phyloP scores from a whole-genome alignment of 2,329 filamentous ascomycete species.

The Sarocladium strictum region DNA sequence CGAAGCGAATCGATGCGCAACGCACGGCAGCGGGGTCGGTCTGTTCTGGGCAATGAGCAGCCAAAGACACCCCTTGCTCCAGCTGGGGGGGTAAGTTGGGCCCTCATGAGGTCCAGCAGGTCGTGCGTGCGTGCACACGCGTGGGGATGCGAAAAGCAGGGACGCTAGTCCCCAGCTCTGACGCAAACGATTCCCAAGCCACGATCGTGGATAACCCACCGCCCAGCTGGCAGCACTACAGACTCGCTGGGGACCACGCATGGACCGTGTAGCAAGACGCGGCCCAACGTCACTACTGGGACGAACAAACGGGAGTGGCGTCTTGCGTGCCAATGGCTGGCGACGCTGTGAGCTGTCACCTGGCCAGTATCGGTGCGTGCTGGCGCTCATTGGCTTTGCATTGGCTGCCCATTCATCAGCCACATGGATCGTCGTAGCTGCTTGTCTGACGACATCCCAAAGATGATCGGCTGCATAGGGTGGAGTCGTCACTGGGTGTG shows the following conservation, averaged over 20 bases:
- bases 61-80: not conserved
- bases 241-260: not conserved
- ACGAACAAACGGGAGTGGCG: constrained; percentile 1
- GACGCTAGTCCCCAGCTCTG: constrained; percentile 6
- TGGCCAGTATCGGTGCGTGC: not conserved
- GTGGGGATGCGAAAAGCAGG: not conserved
- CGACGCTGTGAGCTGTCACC: not conserved
- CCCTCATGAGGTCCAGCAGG: no score
- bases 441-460: constrained; percentile 1
- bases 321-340: not conserved
- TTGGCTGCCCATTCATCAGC: constrained; percentile 1
- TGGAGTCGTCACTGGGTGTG: not conserved
- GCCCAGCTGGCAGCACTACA: not conserved
- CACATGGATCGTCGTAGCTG: constrained; percentile 4
- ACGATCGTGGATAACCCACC: constrained; percentile 1
- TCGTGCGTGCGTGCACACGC: no score
- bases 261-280: not conserved
- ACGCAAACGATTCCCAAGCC: constrained; percentile 7
- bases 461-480: not conserved
- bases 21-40: not conserved
- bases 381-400: not conserved
- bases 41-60: not conserved
- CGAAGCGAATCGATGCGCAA: not conserved
- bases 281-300: not conserved
- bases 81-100: not conserved